These are phyloP conservation scores for Iodosphaeria phyllophila DNA, from an alignment of 2,329 filamentous ascomycete species.

Conservation along the genomic window DNA sequence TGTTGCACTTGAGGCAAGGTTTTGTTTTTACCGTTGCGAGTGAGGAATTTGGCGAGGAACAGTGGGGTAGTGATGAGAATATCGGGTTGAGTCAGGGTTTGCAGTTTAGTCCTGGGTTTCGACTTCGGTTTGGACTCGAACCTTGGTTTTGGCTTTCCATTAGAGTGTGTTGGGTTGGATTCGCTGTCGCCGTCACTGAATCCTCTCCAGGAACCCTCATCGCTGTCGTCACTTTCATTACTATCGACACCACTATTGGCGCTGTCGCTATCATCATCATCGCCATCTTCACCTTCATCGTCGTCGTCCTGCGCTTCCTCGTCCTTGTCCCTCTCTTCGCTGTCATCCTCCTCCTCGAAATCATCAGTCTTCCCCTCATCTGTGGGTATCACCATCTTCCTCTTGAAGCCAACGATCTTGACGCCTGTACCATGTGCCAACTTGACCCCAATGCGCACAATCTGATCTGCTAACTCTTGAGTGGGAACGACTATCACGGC, in stretches of 20 bases:
- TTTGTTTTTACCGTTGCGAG: slow-evolving; percentile 22
- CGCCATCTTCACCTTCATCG: slow-evolving; percentile 15
- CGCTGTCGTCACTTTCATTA: slow-evolving; percentile 13
- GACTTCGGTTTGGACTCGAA: too few relatives aligned
- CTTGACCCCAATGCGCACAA: slow-evolving; percentile 74
- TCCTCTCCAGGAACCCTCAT: too few relatives aligned
- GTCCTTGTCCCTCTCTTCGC: slow-evolving; percentile 15
- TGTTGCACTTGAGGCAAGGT: slow-evolving; percentile 49
- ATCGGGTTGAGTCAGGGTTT: slow-evolving; percentile 50
- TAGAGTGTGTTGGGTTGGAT: too few relatives aligned
- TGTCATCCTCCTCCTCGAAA: slow-evolving; percentile 19
- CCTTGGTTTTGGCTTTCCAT: too few relatives aligned
- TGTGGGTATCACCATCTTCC: slow-evolving; percentile 54
- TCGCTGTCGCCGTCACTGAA: too few relatives aligned
- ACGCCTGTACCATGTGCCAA: slow-evolving; percentile 59
- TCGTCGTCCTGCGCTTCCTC: slow-evolving; percentile 8
- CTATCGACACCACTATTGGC: too few relatives aligned
- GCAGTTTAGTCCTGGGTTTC: too few relatives aligned
- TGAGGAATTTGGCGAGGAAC: slow-evolving; percentile 56
- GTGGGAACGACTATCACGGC: slow-evolving; percentile 62
- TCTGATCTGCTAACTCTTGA: slow-evolving; percentile 60
- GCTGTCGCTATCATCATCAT: slow-evolving; percentile 4
- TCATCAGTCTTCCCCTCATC: slow-evolving; percentile 18
- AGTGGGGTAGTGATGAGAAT: slow-evolving; percentile 69
- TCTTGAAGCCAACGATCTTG: slow-evolving; percentile 65